phyloP scores from a whole-genome alignment of 352 stramenopile genomes.

The Globisporangium spiculum region DNA sequence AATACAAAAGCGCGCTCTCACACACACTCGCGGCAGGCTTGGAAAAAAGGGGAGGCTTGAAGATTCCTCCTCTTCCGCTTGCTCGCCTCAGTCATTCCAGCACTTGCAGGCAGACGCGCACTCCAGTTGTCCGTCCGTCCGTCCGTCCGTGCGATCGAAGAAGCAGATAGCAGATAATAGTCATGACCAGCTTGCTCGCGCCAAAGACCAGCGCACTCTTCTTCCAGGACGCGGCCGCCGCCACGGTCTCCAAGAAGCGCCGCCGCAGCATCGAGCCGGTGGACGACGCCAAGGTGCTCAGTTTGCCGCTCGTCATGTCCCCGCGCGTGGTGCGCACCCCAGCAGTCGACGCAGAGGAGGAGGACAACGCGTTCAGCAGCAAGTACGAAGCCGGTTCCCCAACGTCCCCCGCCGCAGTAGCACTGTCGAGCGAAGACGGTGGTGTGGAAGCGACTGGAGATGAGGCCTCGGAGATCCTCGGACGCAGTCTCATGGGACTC shows the following conservation, averaged over 20 bases:
- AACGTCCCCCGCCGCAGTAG: conserved; percentile 9
- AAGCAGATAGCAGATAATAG: neutral
- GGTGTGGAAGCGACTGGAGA: conserved; percentile 14
- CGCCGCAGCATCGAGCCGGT: conserved; percentile 64
- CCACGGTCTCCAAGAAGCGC: conserved; percentile 48
- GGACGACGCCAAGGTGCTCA: conserved; percentile 52
- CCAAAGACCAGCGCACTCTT: conserved; percentile 25
- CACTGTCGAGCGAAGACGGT: conserved; percentile 18
- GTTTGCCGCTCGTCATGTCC: conserved; percentile 41
- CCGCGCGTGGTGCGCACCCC: conserved; percentile 25
- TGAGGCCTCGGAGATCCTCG: conserved; percentile 35
- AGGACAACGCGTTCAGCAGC: conserved; percentile 20
- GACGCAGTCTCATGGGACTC: conserved; percentile 71
- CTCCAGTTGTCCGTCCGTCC: neutral
- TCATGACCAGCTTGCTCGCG: conserved; percentile 45
- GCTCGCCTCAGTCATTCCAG: conserved; percentile 10
- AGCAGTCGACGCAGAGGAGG: conserved; percentile 17
- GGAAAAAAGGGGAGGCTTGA: neutral
- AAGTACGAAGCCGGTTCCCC: conserved; percentile 18
- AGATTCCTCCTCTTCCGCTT: conserved; percentile 1
- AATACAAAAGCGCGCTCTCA: neutral
- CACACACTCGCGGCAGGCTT: neutral
- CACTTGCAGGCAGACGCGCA: conserved; percentile 13
- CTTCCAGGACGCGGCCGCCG: conserved; percentile 24
- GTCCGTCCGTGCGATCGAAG: neutral